Evolutionary conservation across 495 filamentous ascomycete species (phyloP).

Genomic region (Bombardia bombarda): DNA sequence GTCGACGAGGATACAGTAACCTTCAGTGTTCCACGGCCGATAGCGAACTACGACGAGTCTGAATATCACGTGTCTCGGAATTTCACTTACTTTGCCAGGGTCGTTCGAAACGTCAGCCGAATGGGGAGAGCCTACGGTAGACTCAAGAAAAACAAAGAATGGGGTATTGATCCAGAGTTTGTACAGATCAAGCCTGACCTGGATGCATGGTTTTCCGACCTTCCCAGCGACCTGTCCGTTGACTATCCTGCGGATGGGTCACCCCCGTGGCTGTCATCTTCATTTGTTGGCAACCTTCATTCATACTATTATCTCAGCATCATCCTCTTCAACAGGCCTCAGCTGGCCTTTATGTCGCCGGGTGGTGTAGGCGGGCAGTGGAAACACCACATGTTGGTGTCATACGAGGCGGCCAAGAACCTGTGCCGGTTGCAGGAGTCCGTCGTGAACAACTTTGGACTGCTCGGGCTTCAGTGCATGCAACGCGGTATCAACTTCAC

Average conservation of each 20-base stretch:
- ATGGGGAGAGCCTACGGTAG: slow-evolving; percentile 69
- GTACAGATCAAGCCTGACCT: slow-evolving; percentile 68
- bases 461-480: slow-evolving; percentile 85
- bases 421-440: slow-evolving; percentile 89
- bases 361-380: slow-evolving; percentile 66
- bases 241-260: slow-evolving; percentile 71
- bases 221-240: slow-evolving; percentile 74
- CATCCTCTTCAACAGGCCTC: slow-evolving; percentile 84
- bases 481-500: slow-evolving; percentile 91
- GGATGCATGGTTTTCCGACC: slow-evolving; percentile 62
- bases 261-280: slow-evolving; percentile 77
- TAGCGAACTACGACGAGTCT: slow-evolving; percentile 61
- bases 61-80: slow-evolving; percentile 75
- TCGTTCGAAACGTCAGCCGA: slow-evolving; percentile 69
- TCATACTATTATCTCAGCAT: slow-evolving; percentile 84
- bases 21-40: slow-evolving; percentile 54
- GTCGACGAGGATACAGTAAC: slow-evolving; percentile 73
- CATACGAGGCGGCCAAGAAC: slow-evolving; percentile 78
- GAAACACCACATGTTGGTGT: slow-evolving; percentile 82
- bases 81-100: slow-evolving; percentile 69
- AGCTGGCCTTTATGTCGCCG: slow-evolving; percentile 69
- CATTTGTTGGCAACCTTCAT: slow-evolving; percentile 89
- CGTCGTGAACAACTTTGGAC: slow-evolving; percentile 66
- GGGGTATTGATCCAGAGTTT: slow-evolving; percentile 82
- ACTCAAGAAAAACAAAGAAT: slow-evolving; percentile 78